Evolutionary conservation across 2,329 filamentous ascomycete species (phyloP).

Genomic region (Fusarium sp.): DNA sequence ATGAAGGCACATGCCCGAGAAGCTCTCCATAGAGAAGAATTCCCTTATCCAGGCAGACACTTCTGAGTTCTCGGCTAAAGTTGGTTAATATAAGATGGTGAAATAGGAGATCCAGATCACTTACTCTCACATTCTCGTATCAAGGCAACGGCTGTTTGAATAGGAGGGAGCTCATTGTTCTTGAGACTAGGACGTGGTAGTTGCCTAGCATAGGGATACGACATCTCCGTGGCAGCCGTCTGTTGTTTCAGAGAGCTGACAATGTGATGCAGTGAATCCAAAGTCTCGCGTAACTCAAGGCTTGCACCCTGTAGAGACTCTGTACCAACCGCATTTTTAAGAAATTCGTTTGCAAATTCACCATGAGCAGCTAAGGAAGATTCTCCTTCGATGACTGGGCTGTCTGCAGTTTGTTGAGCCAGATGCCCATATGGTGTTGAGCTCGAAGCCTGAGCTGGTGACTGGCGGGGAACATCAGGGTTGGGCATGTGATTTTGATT

Average conservation of each 20-base stretch:
- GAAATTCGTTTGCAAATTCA: slow-evolving; percentile 59
- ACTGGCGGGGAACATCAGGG: slow-evolving; percentile 25
- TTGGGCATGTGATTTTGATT: slow-evolving; percentile 28
- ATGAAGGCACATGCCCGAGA: slow-evolving; percentile 49
- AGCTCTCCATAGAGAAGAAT: slow-evolving; percentile 46
- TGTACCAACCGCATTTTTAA: slow-evolving; percentile 52
- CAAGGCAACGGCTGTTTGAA: slow-evolving; percentile 39
- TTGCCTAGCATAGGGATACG: slow-evolving; percentile 38
- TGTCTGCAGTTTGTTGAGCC: slow-evolving; percentile 39
- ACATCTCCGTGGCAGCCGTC: slow-evolving; percentile 41
- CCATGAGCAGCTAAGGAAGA: slow-evolving; percentile 60
- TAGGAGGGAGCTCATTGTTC: slow-evolving; percentile 38
- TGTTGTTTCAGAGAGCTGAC: slow-evolving; percentile 44
- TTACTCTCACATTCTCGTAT: slow-evolving; percentile 39
- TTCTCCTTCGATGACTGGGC: slow-evolving; percentile 56
- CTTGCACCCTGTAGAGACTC: slow-evolving; percentile 44
- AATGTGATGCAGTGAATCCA: slow-evolving; percentile 50
- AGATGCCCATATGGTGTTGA: slow-evolving; percentile 37
- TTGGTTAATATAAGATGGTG: slow-evolving; percentile 2
- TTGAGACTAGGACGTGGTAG: slow-evolving; percentile 37
- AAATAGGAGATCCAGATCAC: background rate
- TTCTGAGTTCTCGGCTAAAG: slow-evolving; percentile 39
- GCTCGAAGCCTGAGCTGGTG: slow-evolving; percentile 19
- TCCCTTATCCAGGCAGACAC: slow-evolving; percentile 46
- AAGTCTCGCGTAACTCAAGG: slow-evolving; percentile 51